A percentile compares a stretch with the other conserved stretches of the same genome.
Evolutionary conservation across 2,329 filamentous ascomycete species (phyloP).

Genomic region (Pseudogymnoascus sp.): DNA sequence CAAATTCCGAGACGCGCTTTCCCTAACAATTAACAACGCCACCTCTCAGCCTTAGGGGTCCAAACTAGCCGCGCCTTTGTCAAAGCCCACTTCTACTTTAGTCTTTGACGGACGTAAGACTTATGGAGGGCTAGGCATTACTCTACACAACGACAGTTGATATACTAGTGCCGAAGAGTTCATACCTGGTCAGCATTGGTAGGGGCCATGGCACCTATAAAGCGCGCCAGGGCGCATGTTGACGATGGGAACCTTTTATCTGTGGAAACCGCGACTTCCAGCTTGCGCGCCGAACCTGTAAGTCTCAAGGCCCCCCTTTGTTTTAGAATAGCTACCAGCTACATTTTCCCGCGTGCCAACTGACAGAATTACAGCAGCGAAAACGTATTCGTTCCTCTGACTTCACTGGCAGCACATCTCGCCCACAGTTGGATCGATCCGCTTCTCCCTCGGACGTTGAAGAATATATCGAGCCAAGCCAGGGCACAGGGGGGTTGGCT

Average conservation of each 20-base stretch:
- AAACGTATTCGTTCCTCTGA: neutral
- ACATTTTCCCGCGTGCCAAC: neutral
- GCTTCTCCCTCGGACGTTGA: conserved; percentile 20
- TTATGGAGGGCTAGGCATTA: neutral
- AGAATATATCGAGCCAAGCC: conserved; percentile 17
- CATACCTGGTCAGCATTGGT: neutral
- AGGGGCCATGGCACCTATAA: neutral
- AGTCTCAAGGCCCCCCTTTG: neutral
- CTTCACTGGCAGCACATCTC: neutral
- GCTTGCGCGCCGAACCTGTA: neutral
- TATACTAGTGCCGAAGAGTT: neutral
- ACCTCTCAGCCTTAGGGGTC: neutral
- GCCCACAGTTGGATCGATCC: conserved; percentile 7
- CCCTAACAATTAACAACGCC: neutral
- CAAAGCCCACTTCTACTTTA: neutral
- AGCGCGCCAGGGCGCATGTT: neutral
- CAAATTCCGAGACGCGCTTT: conserved; percentile 1
- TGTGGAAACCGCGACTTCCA: neutral
- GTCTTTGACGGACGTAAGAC: neutral
- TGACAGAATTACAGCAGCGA: neutral
- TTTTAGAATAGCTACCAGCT: neutral
- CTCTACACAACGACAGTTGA: neutral
- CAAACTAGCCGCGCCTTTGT: neutral
- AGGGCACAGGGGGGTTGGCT: neutral
- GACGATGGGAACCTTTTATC: neutral